Conservation (phyloP, 2,329 filamentous ascomycete genomes). For the Arachnopeziza araneosa region DNA sequence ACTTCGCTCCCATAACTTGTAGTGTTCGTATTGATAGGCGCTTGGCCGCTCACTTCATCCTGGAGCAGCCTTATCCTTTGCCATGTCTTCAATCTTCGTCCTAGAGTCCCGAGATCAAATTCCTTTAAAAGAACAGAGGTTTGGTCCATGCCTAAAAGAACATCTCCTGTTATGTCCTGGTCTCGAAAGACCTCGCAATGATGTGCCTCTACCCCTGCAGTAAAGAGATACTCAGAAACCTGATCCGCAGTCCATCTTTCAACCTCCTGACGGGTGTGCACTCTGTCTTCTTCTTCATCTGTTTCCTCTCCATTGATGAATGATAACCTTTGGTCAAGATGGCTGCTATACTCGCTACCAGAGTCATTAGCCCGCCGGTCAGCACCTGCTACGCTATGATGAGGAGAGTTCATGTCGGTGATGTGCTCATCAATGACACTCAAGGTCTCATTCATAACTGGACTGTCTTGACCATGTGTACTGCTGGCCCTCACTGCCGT, state of each 20-base stretch:
- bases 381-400: conserved; percentile 35
- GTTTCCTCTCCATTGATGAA: conserved; percentile 94
- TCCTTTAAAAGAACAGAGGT: conserved; percentile 93
- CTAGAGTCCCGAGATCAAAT: conserved; percentile 88
- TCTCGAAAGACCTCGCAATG: conserved; percentile 94
- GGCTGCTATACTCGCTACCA: conserved; percentile 83
- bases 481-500: conserved; percentile 41
- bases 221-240: conserved; percentile 85
- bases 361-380: conserved; percentile 64
- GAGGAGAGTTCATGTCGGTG: conserved; percentile 66
- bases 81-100: conserved; percentile 86
- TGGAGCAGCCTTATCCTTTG: conserved; percentile 91
- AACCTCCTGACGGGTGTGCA: conserved; percentile 70
- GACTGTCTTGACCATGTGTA: conserved; percentile 51
- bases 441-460: conserved; percentile 88
- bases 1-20: conserved; percentile 53
- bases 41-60: conserved; percentile 66
- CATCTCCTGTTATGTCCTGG: conserved; percentile 93
- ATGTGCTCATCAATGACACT: conserved; percentile 98
- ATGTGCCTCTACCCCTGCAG: conserved; percentile 74
- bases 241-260: conserved; percentile 72
- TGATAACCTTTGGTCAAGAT: conserved; percentile 70
- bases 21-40: conserved; percentile 46
- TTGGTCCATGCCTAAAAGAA: conserved; percentile 91
- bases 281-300: conserved; percentile 79